Percentiles rank a stretch among this genome's conserved stretches.
Evolutionary conservation across 1,139 yeast genomes (phyloP).

Genomic region (Debaryomyces udenii): DNA sequence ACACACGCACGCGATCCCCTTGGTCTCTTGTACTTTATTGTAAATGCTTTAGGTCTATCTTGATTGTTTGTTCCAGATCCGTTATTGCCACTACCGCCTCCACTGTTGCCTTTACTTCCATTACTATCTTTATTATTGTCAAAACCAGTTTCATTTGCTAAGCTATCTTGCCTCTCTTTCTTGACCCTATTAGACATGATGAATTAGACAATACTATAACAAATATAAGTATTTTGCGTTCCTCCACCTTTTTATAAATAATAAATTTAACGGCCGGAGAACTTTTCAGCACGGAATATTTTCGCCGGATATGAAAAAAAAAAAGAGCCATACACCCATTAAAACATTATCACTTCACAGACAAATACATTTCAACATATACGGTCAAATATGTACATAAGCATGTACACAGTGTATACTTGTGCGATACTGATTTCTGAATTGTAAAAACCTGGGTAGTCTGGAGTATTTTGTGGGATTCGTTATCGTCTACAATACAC

Average conservation of each 20-base stretch:
- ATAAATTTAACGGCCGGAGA: no score
- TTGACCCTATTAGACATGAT: constrained; percentile 9
- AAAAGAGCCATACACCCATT: no score
- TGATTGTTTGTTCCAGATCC: constrained; percentile 10
- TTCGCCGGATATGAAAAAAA: no score
- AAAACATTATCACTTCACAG: no score
- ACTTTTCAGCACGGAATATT: no score
- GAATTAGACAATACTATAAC: background rate
- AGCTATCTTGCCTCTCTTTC: constrained; percentile 6
- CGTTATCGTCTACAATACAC: no score
- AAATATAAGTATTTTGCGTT: background rate
- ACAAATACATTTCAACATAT: no score
- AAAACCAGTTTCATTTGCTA: background rate
- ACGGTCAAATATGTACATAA: no score
- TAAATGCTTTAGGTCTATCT: constrained; percentile 52
- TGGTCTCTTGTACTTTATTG: constrained; percentile 53
- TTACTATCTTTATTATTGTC: background rate
- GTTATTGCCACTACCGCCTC: constrained; percentile 1
- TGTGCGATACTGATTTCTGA: no score
- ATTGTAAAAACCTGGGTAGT: no score
- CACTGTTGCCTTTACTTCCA: background rate
- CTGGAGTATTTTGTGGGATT: no score
- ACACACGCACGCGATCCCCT: constrained; percentile 58
- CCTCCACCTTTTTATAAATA: constrained; percentile 2
- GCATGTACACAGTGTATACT: no score